Conservation (phyloP, 345 rosid species). For the Acer negundo region DNA sequence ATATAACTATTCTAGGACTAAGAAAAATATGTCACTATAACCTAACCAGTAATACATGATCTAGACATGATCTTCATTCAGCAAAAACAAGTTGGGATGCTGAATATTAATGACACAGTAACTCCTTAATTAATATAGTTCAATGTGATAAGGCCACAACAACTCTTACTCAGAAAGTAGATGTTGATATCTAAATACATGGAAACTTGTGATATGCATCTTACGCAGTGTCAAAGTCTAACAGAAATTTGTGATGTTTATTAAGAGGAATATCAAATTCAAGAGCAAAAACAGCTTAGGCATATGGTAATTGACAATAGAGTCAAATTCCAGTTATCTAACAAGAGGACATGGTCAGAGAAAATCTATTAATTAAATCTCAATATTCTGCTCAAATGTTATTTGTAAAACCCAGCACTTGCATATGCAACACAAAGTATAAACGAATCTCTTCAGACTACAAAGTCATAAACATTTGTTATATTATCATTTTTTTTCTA, state of each 20-base stretch:
- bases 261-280: not conserved
- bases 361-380: constrained; percentile 9
- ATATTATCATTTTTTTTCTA: not conserved
- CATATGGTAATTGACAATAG: not conserved
- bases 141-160: not conserved
- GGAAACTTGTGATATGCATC: not conserved
- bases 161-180: not conserved
- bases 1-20: not conserved
- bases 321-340: constrained; percentile 1
- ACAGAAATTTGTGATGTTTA: not conserved
- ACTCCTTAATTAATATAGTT: not conserved
- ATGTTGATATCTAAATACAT: not conserved
- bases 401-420: not conserved
- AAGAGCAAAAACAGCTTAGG: not conserved
- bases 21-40: not conserved
- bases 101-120: not conserved
- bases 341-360: not conserved
- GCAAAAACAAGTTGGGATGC: not conserved
- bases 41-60: not conserved
- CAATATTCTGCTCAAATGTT: constrained; percentile 1
- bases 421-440: not conserved
- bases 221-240: not conserved
- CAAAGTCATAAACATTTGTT: not conserved
- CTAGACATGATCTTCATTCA: not conserved
- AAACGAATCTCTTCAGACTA: not conserved